phyloP scores from a whole-genome alignment of 495 filamentous ascomycete species.

The Xylaria scruposa region DNA sequence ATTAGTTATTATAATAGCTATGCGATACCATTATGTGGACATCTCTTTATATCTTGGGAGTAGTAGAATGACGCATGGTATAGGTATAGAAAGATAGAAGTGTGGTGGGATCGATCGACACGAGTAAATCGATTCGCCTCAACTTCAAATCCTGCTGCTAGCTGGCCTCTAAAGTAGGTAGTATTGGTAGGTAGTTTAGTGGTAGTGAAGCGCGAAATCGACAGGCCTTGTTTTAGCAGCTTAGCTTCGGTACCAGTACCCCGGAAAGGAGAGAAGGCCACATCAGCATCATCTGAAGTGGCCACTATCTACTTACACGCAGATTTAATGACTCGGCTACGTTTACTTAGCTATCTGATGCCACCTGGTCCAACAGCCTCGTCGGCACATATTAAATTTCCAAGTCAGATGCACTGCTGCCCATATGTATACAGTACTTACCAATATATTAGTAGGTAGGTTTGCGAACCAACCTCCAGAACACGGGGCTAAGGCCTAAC shows the following conservation, averaged over 20 bases:
- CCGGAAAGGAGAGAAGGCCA: neutral
- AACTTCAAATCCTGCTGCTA: neutral
- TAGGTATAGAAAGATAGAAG: neutral
- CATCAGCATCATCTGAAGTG: neutral
- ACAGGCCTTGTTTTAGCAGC: neutral
- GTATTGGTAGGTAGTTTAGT: neutral
- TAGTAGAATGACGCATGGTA: neutral
- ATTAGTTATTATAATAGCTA: neutral
- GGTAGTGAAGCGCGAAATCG: conserved; percentile 3
- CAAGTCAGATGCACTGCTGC: neutral
- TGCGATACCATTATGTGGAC: conserved; percentile 5
- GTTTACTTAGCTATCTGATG: neutral
- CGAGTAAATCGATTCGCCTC: neutral
- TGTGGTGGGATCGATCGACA: neutral
- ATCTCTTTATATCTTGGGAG: neutral
- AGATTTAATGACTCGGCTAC: neutral
- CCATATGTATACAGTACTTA: no score
- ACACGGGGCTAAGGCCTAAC: no score
- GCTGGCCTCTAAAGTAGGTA: neutral
- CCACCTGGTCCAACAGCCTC: neutral
- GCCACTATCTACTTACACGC: neutral
- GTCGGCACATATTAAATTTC: neutral
- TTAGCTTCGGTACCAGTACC: neutral
- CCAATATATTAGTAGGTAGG: neutral
- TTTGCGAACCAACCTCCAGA: no score